These are phyloP conservation scores for Plantago ovata DNA, from an alignment of 257 asterid genomes.

Conservation along the genomic window DNA sequence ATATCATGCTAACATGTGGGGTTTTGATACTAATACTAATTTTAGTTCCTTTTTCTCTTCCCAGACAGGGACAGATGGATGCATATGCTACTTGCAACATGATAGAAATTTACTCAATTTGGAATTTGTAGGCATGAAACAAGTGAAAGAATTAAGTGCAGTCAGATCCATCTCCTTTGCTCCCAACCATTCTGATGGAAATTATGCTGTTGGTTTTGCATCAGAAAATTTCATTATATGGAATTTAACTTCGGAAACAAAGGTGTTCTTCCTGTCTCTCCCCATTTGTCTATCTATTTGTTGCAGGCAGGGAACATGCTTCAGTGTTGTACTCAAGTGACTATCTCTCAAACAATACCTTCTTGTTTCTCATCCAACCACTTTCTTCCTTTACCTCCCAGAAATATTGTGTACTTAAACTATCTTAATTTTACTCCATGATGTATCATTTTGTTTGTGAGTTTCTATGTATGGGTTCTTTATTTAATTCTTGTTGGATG, in stretches of 20 bases:
- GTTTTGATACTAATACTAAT: conserved; percentile 12
- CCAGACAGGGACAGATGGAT: conserved; percentile 98
- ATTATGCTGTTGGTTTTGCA: conserved; percentile 87
- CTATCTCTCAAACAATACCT: background rate
- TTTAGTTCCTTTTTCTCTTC: conserved; percentile 18
- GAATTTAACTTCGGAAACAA: conserved; percentile 66
- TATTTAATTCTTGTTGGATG: background rate
- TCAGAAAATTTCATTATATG: conserved; percentile 79
- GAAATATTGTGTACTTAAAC: background rate
- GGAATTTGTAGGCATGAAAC: conserved; percentile 87
- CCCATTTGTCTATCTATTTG: background rate
- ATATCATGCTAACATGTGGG: conserved; percentile 14
- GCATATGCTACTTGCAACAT: conserved; percentile 83
- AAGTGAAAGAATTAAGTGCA: conserved; percentile 75
- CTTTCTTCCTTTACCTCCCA: conserved; percentile 6
- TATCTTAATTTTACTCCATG: too few species aligned
- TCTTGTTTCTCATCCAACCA: conserved; percentile 8
- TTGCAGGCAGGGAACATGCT: background rate
- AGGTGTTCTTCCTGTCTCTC: conserved; percentile 48
- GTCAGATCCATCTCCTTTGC: conserved; percentile 50
- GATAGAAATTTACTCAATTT: conserved; percentile 44
- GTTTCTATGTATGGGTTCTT: background rate
- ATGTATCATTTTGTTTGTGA: background rate
- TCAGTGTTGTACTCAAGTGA: too few species aligned
- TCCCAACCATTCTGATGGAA: conserved; percentile 33